Base-by-base conservation (phyloP, 2,329 filamentous ascomycete species). In the Nemania sp. region DNA sequence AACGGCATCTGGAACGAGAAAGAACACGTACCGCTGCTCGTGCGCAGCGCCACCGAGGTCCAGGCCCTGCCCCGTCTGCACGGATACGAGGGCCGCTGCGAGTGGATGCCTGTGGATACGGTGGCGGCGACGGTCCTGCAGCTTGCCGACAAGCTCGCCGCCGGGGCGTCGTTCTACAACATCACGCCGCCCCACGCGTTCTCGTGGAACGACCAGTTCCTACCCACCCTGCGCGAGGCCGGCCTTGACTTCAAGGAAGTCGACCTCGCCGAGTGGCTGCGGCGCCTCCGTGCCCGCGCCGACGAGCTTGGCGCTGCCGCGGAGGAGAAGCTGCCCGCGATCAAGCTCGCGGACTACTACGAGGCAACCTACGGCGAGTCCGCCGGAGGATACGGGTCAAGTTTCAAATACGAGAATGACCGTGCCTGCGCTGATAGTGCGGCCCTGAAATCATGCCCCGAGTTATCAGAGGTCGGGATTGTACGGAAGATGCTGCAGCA, bases 221-320 rank as follows among this genome's bases (percentile, higher is more conserved):
- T 75, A 3, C 62, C 60, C 0, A 61, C 62, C 0, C 52, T 75
- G 8, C 59, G 48, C 3, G 44, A 56, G 1, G 65, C 61, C 9
- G 72, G 72, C 0, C 66, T 75, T 22, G 49, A 61, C 5, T 75
- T 75, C 48, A 59, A 71, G 20, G 63, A 60, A 1, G 68, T 74
- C 6, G 46, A 65, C 1, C 64, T 73, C 30, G 49, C 54, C 6
- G 62, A 67, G 11, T 75, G 73, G 73, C 23, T 74, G 15, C 30
- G 49, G 14, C 61, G 64, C 49, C 56, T 75, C 44, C 57, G 60
- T 17, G 39, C 54, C 30, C 58, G 61, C 6, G 63, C 62, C 12
- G 49, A 31, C 11, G 63, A 61, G 23, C 60, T 67, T 30, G 62
- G 65, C 7, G n/a, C 49, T 6, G 60, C 49, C 8, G 65, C 63